Percentiles rank a stretch among this genome's conserved stretches.
phyloP scores from a whole-genome alignment of 78 protist species.

The Dictyostelium firmibasis region DNA sequence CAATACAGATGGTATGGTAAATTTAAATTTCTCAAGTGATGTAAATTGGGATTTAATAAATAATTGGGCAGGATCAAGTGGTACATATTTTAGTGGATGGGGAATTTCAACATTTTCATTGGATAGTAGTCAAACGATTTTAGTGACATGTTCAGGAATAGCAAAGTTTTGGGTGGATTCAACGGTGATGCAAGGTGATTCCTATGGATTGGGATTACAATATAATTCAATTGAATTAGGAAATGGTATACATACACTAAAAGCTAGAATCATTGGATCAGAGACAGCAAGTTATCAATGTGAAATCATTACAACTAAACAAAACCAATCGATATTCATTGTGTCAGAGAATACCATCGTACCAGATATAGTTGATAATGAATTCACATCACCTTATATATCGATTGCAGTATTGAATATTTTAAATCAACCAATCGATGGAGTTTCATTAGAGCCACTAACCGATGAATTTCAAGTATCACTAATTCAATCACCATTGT shows the following conservation, averaged over 20 bases:
- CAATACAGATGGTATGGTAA: neutral
- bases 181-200: constrained; percentile 29
- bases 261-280: constrained; percentile 9
- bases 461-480: neutral
- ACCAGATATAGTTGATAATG: constrained; percentile 31
- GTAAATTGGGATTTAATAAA: constrained; percentile 65
- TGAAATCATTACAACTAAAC: neutral
- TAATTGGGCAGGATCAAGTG: constrained; percentile 48
- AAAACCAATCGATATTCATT: neutral
- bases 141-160: constrained; percentile 15
- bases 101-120: constrained; percentile 24
- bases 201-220: neutral
- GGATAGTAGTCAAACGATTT: neutral
- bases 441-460: neutral
- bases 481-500: neutral
- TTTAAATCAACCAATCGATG: neutral
- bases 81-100: constrained; percentile 56
- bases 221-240: neutral
- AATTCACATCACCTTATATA: constrained; percentile 35
- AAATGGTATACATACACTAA: constrained; percentile 38
- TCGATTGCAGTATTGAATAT: constrained; percentile 26
- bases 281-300: constrained; percentile 31
- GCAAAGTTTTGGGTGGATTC: constrained; percentile 24
- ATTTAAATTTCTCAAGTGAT: neutral
- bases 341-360: constrained; percentile 7